Base-by-base conservation (phyloP, 192 early-diverging fungal genomes). In the Coemansia sp. region DNA sequence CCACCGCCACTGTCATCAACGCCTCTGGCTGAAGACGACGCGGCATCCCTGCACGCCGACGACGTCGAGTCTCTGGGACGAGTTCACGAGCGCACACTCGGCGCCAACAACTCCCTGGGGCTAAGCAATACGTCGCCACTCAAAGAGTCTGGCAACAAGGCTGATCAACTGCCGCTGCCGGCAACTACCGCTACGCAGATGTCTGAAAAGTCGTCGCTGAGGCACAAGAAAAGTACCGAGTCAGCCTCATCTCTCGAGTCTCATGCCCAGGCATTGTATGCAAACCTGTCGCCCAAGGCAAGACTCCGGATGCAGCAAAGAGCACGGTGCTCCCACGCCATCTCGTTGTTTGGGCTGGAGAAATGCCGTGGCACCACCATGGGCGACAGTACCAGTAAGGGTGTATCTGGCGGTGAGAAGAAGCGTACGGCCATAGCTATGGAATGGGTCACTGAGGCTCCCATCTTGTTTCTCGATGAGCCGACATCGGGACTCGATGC, bases 401-500 rank as follows among this genome's bases (percentile, higher is more conserved):
- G 86, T 15, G 63, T 90, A 8, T 83, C 81, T 18, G 88, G 88
- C 3, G 88, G 88, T 24, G 86, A 88, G 53, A 76, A 81, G 34
- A 87, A 87, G 53, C 83, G 88, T 19, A 79, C 82, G 8, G 82
- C 82, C 17, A 90, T 90, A 29, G 88, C 82, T 14, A 81, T 81
- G 78, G 87, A 90, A 53, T 72, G 85, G 34, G 71, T 90, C 35
- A 84, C 81, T 4, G 79, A 87, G 33, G 77, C 88, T 3, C 75
- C 78, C 27, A 72, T 88, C 24, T 47, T 90, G 22, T 81, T 88
- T 43, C 64, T 85, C 13, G 84, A 87, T 47, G 85, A 89, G 51
- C 87, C 87, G 11, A 87, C 87, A 1, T 85, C 85, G 10, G 86
- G 85, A 23, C 64, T 90, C 9, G 79, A 81, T 46, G 60, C 75